Evolutionary conservation across 176 grass and related monocot genomes (phyloP).

Genomic region (Aegilops speltoides): DNA sequence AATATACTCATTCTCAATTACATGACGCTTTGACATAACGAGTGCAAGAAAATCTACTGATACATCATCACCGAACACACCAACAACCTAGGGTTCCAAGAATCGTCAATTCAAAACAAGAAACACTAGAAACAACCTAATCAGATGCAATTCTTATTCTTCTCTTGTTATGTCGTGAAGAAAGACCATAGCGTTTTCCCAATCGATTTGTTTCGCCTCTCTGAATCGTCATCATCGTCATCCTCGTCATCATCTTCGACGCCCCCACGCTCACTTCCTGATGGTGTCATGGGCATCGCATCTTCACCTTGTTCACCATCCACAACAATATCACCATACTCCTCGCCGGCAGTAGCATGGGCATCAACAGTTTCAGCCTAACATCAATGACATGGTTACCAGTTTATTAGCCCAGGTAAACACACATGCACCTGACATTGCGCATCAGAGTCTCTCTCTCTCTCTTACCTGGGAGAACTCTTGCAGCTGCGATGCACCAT

Average conservation of each 20-base stretch:
- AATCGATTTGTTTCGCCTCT: constrained; percentile 60
- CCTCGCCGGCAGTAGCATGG: constrained; percentile 27
- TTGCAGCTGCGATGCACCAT: constrained; percentile 48
- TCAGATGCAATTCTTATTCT: constrained; percentile 6
- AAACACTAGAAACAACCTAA: constrained; percentile 49
- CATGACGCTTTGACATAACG: constrained; percentile 24
- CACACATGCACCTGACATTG: neutral
- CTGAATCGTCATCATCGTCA: constrained; percentile 47
- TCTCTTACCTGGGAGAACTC: constrained; percentile 51
- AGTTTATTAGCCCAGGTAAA: neutral
- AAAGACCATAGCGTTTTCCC: constrained; percentile 92
- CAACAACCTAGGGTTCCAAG: constrained; percentile 34
- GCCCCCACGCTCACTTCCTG: constrained; percentile 32
- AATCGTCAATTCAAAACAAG: constrained; percentile 56
- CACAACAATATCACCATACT: constrained; percentile 26
- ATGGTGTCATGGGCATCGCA: constrained; percentile 61
- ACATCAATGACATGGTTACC: neutral
- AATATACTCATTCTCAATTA: constrained; percentile 53
- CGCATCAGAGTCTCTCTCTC: neutral
- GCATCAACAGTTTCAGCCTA: constrained; percentile 47
- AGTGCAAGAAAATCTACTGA: constrained; percentile 41
- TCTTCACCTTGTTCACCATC: constrained; percentile 27
- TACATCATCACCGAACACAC: constrained; percentile 38
- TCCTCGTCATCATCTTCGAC: constrained; percentile 41
- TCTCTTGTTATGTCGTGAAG: constrained; percentile 73